These are phyloP conservation scores for Colletotrichum cordylinicola DNA, from an alignment of 2,329 filamentous ascomycete genomes.

Conservation along the genomic window DNA sequence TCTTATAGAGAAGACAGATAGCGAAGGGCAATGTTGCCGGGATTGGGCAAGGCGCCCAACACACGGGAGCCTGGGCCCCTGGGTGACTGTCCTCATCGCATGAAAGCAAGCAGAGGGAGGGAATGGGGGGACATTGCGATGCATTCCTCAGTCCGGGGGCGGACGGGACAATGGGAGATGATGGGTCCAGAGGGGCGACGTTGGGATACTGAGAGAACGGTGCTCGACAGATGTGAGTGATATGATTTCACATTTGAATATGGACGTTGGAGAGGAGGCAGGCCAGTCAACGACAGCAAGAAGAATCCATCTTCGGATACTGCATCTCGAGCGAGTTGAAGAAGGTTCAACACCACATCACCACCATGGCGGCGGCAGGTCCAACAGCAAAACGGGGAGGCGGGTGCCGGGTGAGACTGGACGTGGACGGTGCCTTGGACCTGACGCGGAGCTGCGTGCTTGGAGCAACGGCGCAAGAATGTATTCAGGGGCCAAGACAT, in stretches of 20 bases:
- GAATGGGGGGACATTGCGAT: conserved; percentile 24
- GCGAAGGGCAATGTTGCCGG: not conserved
- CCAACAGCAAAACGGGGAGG: not conserved
- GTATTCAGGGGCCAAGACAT: not conserved
- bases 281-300: not conserved
- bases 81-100: not conserved
- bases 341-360: not conserved
- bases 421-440: not conserved
- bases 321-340: not conserved
- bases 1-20: not conserved
- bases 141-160: conserved; percentile 21
- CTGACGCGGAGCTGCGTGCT: not conserved
- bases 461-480: not conserved
- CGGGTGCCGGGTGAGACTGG: not conserved
- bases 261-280: not conserved
- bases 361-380: not conserved
- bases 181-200: not conserved
- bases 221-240: not conserved
- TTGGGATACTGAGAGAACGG: not conserved
- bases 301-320: not conserved
- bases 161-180: not conserved
- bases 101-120: not conserved
- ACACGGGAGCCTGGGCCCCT: not conserved
- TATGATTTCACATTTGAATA: not conserved
- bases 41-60: not conserved